phyloP scores from a whole-genome alignment of 805 yeast genomes.

The Wickerhamiella shivajii region DNA sequence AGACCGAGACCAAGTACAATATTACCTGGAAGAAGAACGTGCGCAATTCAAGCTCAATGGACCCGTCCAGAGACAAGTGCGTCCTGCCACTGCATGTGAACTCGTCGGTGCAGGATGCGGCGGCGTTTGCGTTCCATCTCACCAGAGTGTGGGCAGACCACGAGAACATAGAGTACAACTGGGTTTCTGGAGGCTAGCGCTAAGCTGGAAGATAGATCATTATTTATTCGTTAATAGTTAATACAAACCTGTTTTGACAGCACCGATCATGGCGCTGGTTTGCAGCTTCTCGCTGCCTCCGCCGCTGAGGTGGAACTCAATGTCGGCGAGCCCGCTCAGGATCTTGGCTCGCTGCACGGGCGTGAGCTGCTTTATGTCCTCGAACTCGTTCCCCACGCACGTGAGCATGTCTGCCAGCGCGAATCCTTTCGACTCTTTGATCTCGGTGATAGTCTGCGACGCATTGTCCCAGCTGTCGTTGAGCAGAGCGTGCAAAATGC shows the following conservation, averaged over 20 bases:
- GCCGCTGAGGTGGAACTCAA: slow-evolving; percentile 79
- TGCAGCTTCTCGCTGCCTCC: slow-evolving; percentile 91
- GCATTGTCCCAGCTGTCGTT: slow-evolving; percentile 83
- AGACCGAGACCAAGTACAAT: slow-evolving; percentile 14
- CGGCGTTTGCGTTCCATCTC: slow-evolving; percentile 27
- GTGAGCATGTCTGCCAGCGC: slow-evolving; percentile 76
- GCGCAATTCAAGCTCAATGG: slow-evolving; percentile 15
- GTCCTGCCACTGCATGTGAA: slow-evolving; percentile 27
- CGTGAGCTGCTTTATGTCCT: slow-evolving; percentile 44
- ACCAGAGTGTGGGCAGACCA: slow-evolving; percentile 26
- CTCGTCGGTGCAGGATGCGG: slow-evolving; percentile 28
- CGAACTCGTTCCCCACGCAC: slow-evolving; percentile 60
- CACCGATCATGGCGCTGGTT: slow-evolving; percentile 79
- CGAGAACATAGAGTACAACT: slow-evolving; percentile 20
- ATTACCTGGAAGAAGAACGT: slow-evolving; percentile 15
- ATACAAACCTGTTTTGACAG: slow-evolving; percentile 52
- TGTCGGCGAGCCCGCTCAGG: slow-evolving; percentile 61
- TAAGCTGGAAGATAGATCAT: no score
- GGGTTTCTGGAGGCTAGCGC: slow-evolving; percentile 18
- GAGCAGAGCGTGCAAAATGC: slow-evolving; percentile 59
- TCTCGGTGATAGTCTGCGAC: slow-evolving; percentile 44
- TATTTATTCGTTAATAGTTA: neutral
- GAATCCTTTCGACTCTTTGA: slow-evolving; percentile 63
- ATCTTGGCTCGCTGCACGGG: slow-evolving; percentile 47
- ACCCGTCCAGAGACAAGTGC: slow-evolving; percentile 25